A percentile compares a stretch with the other conserved stretches of the same genome.
These are phyloP conservation scores for Heritiera fomes DNA, from an alignment of 345 rosid genomes.

Conservation along the genomic window DNA sequence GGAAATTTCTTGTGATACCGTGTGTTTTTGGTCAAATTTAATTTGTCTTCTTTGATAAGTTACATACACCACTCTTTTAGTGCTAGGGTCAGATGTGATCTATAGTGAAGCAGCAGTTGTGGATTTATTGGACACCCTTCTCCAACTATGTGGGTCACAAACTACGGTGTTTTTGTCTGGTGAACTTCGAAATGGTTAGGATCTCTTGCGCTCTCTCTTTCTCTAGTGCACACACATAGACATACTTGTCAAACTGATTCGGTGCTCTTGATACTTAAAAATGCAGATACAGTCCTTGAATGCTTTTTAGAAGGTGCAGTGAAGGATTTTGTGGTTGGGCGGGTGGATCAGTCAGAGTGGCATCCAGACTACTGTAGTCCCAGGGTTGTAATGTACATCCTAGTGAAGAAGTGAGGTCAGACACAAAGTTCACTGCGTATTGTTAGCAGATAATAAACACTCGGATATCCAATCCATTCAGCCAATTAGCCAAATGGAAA, in stretches of 20 bases:
- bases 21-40: conserved; percentile 10
- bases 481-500: neutral
- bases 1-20: neutral
- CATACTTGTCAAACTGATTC: neutral
- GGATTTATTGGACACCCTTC: conserved; percentile 71
- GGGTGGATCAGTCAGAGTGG: conserved; percentile 73
- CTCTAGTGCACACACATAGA: no score
- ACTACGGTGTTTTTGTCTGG: conserved; percentile 81
- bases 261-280: conserved; percentile 9
- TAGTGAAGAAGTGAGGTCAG: conserved; percentile 59
- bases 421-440: neutral
- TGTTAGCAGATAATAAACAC: neutral
- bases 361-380: conserved; percentile 79
- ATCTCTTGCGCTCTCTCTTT: conserved; percentile 12
- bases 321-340: conserved; percentile 65
- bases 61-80: conserved; percentile 31
- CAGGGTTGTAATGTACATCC: conserved; percentile 70
- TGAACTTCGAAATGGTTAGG: conserved; percentile 74
- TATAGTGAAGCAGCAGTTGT: conserved; percentile 81
- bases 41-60: neutral
- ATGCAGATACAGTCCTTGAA: conserved; percentile 76
- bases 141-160: conserved; percentile 59
- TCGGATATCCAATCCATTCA: neutral
- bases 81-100: conserved; percentile 88
- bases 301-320: conserved; percentile 74